A percentile compares a stretch with the other conserved stretches of the same genome.
phyloP scores from a whole-genome alignment of 2,329 filamentous ascomycete genomes.

The Fusarium domesticum region DNA sequence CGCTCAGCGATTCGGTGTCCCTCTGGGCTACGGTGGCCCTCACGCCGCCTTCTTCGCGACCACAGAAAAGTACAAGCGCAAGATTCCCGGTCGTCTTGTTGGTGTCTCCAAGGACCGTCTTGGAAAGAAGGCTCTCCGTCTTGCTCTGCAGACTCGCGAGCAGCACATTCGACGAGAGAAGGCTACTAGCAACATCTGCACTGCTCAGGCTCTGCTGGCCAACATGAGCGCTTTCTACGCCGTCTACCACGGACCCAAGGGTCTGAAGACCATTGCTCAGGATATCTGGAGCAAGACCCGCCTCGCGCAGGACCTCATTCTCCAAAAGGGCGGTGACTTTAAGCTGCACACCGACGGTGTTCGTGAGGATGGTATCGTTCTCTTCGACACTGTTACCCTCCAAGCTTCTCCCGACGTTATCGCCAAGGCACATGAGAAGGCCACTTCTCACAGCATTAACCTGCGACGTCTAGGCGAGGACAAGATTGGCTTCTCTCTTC shows the following conservation, averaged over 20 bases:
- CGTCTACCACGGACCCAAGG: constrained; percentile 84
- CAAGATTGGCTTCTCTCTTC: constrained; percentile 33
- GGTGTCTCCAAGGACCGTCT: constrained; percentile 87
- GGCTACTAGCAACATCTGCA: constrained; percentile 96
- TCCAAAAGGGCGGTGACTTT: constrained; percentile 53
- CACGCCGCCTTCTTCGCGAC: constrained; percentile 90
- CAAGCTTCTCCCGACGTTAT: constrained; percentile 38
- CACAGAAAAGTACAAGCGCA: constrained; percentile 81
- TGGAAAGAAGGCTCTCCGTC: constrained; percentile 55
- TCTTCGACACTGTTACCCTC: constrained; percentile 81
- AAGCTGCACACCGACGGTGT: constrained; percentile 58
- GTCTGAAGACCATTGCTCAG: constrained; percentile 79
- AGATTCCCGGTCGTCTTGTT: constrained; percentile 86
- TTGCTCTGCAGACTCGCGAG: constrained; percentile 88
- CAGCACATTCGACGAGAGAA: constrained; percentile 96
- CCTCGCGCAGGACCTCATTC: constrained; percentile 50
- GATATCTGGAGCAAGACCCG: constrained; percentile 69
- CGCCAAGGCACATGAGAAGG: constrained; percentile 24
- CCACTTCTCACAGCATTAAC: constrained; percentile 23
- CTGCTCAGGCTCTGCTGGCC: constrained; percentile 85
- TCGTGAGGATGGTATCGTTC: constrained; percentile 52
- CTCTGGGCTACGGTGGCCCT: constrained; percentile 86
- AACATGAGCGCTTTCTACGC: constrained; percentile 97
- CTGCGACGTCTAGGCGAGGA: constrained; percentile 31
- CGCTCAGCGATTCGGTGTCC: constrained; percentile 86